Evolutionary conservation across 1,284 basidiomycete species (phyloP), one percentile per base, ranked within the genome.

Genomic region (Puccinia horiana): DNA sequence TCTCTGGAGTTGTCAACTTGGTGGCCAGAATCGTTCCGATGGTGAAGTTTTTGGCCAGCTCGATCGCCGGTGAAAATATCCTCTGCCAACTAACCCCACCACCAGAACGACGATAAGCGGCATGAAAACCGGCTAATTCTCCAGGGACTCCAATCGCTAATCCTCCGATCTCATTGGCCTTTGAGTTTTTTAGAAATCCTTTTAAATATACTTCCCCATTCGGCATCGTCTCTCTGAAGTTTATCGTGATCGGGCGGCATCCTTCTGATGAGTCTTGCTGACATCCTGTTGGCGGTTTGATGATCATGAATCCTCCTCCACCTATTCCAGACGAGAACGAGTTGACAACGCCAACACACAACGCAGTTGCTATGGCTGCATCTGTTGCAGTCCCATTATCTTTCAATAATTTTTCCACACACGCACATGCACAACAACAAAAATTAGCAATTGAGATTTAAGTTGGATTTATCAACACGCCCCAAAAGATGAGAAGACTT

Each of bases 311-410:
- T 0, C 95, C 95, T 44, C 94, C 95, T 1, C 95, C 95, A 26
- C 94, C 94, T 72, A 97, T 93, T 1, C 94, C 89, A 11, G 88
- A 87, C 89, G 93, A 93, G 87, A 96, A 97, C 90, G 93, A 93
- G 86, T 95, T 95, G 80, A 94, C 90, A 0, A 95, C 92, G 3
- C 95, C 95, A 52, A 91, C 85, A 86, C 95, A 97, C 42, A 97
- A 89, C 0, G 92, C 91, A 0, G 93, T 90, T 52, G 92, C 91
- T 76, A 98, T 91, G 0, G 92, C 92, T 0, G 95, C 92, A 85
- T 98, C 96, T 16, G 96, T 91, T 0, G 96, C 96, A 84, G 93
- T 95, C 26, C 96, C 96, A 47, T 94, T 94, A 9, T 91, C 90
- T 86, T 85, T 84, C 29, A 88, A 83, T 0, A 88, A 85, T 81